Evolutionary conservation across 1,139 yeast species (phyloP), one percentile per base, ranked within the genome.

Genomic region (Candida anutae): DNA sequence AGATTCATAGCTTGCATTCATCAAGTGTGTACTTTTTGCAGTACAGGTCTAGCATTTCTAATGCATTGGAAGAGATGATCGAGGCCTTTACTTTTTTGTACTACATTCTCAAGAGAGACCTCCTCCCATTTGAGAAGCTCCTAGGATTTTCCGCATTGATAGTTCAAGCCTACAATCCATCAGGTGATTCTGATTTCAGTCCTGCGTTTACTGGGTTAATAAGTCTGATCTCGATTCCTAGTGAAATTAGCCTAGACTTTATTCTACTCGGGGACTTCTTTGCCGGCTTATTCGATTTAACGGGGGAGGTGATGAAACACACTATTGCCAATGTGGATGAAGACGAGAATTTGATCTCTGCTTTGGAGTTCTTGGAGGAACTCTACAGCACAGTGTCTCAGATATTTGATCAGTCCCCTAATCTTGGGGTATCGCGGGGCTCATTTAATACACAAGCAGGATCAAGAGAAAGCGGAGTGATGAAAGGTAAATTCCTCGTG

Each of bases 301-400:
- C 69, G 0, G 69, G 69, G 1, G 69, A 62, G 31, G 44, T 62
- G 17, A 62, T 62, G 69, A 36, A 65, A 21, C 54, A 46, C 31
- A 50, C 60, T 6, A 53, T 58, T 9, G 40, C 48, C 29, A 36
- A 36, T 23, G 25, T 41, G 27, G 37, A 33, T 16, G 38, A 36
- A 12, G 41, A 38, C 11, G 27, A 33, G 8, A 28, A 40, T 16
- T 34, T 37, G 21, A 25, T 31, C 8, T 30, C 43, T 9, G 42
- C 42, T 18, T 37, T 46, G 26, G 30, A 33, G 26, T 43, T 45
- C 19, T 36, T 48, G 45, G 42, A 41, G 22, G 19, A 20, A 15
- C 31, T 48, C 13, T 34, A 43, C 24, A 30, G 31, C 15, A 28
- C 33, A 6, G 38, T 41, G 27, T 29, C 11, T 4, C 36, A 29